Percentiles rank a stretch among this genome's conserved stretches.
These are phyloP conservation scores for Cyberlindnera veronae DNA, from an alignment of 805 yeast species.

Conservation along the genomic window DNA sequence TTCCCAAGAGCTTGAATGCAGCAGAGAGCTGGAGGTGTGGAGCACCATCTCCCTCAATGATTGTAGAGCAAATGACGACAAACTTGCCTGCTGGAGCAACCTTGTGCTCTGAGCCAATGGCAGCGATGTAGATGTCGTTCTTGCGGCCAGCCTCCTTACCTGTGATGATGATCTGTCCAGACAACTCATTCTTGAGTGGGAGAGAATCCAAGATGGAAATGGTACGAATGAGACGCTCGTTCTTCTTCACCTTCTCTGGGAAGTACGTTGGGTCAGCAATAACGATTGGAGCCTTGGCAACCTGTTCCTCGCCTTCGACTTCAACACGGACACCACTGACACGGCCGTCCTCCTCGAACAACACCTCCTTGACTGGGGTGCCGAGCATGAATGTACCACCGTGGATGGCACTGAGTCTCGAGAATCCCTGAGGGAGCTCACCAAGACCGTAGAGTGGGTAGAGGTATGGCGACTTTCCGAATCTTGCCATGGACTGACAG, in stretches of 20 bases:
- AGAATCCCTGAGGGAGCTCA: slow-evolving; percentile 98
- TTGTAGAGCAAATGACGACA: slow-evolving; percentile 90
- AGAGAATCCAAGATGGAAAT: slow-evolving; percentile 86
- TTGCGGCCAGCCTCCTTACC: slow-evolving; percentile 92
- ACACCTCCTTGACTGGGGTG: slow-evolving; percentile 88
- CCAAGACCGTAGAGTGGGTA: slow-evolving; percentile 97
- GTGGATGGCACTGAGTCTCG: slow-evolving; percentile 91
- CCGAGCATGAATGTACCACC: slow-evolving; percentile 99
- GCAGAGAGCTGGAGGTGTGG: slow-evolving; percentile 93
- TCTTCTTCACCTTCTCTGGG: slow-evolving; percentile 53
- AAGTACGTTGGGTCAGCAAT: slow-evolving; percentile 98
- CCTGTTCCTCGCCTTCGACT: slow-evolving; percentile 53
- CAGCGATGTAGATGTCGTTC: slow-evolving; percentile 92
- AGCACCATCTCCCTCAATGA: slow-evolving; percentile 90
- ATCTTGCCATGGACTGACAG: slow-evolving; percentile 86
- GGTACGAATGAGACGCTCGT: slow-evolving; percentile 39
- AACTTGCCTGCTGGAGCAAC: slow-evolving; percentile 87
- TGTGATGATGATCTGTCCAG: slow-evolving; percentile 91
- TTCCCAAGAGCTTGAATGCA: slow-evolving; percentile 87
- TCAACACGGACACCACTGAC: slow-evolving; percentile 87
- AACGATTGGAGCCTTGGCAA: slow-evolving; percentile 86
- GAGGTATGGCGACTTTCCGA: slow-evolving; percentile 94
- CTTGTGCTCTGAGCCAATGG: slow-evolving; percentile 83
- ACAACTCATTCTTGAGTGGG: slow-evolving; percentile 75
- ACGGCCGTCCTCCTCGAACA: slow-evolving; percentile 68